A percentile compares a stretch with the other conserved stretches of the same genome.
phyloP scores from a whole-genome alignment of 208 protist genomes.

The Borovskyia barvae region DNA sequence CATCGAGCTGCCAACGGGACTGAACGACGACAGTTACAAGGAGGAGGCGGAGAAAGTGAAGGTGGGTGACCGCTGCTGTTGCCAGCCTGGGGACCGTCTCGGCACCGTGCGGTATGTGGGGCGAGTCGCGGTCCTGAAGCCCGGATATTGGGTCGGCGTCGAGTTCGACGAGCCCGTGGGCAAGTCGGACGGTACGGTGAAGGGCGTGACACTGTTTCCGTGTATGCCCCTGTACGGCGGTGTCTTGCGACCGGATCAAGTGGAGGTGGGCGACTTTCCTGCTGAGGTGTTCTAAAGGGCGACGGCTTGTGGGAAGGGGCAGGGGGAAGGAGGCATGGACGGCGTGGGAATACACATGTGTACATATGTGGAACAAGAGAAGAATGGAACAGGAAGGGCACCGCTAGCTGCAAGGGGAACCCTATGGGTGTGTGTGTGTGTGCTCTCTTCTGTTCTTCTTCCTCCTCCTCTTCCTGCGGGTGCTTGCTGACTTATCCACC shows the following conservation, averaged over 20 bases:
- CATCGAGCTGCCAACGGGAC: conserved; percentile 29
- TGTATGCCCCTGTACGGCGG: conserved; percentile 81
- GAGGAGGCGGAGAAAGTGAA: conserved; percentile 65
- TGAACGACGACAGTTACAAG: conserved; percentile 65
- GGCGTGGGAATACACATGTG: not conserved
- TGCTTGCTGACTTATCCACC: not conserved
- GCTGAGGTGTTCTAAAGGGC: conserved; percentile 64
- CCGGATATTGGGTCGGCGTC: conserved; percentile 91
- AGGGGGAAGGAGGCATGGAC: not conserved
- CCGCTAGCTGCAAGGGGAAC: not conserved
- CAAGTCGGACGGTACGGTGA: conserved; percentile 93
- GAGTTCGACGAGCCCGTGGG: conserved; percentile 94
- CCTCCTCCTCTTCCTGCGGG: not conserved
- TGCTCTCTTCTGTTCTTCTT: not conserved
- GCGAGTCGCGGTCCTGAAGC: conserved; percentile 74
- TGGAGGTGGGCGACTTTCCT: conserved; percentile 89
- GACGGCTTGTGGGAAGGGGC: not conserved
- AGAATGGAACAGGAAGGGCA: not conserved
- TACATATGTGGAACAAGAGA: not conserved
- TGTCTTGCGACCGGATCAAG: conserved; percentile 85
- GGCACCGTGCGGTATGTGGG: conserved; percentile 88
- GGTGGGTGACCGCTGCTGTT: conserved; percentile 84
- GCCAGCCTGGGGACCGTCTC: conserved; percentile 76
- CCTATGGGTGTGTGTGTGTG: not conserved
- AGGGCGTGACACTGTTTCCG: conserved; percentile 87